Conservation (phyloP, 179 eudicot genomes). For the Corrigiola litoralis region DNA sequence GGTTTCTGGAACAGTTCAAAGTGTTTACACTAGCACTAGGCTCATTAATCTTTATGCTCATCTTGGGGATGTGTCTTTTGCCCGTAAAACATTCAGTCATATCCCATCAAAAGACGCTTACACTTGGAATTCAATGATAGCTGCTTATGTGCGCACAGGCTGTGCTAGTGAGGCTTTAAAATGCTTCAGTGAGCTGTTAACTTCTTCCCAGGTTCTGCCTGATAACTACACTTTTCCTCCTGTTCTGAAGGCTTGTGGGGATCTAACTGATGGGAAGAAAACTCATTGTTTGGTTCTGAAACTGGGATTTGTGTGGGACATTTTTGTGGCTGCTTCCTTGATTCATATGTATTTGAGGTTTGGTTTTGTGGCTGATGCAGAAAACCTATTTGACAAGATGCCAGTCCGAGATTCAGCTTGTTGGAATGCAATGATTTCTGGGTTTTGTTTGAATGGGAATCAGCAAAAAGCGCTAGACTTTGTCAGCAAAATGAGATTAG, state of each 20-base stretch:
- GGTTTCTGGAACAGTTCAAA: conserved; percentile 40
- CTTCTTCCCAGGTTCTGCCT: conserved; percentile 27
- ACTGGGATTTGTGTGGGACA: conserved; percentile 46
- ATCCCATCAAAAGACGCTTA: conserved; percentile 38
- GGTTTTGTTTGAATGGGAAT: conserved; percentile 42
- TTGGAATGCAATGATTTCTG: conserved; percentile 50
- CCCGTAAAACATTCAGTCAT: conserved; percentile 27
- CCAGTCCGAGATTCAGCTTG: conserved; percentile 44
- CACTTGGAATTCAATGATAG: conserved; percentile 48
- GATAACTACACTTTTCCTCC: conserved; percentile 55
- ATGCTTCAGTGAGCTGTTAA: conserved; percentile 33
- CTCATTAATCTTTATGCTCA: conserved; percentile 44
- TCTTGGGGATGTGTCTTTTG: conserved; percentile 34
- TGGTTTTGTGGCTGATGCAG: conserved; percentile 28
- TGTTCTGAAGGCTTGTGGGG: conserved; percentile 45
- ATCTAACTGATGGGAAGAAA: conserved; percentile 30
- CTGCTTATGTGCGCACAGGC: conserved; percentile 39
- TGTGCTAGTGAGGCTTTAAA: conserved; percentile 26
- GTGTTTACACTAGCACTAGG: conserved; percentile 36
- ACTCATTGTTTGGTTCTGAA: conserved; percentile 39
- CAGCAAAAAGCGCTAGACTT: conserved; percentile 30
- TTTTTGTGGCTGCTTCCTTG: conserved; percentile 49
- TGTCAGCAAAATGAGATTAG: conserved; percentile 34
- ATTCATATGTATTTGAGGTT: conserved; percentile 44
- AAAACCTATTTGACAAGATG: conserved; percentile 36